phyloP scores from a whole-genome alignment of 2,329 filamentous ascomycete species.

The Lithohypha guttulata region DNA sequence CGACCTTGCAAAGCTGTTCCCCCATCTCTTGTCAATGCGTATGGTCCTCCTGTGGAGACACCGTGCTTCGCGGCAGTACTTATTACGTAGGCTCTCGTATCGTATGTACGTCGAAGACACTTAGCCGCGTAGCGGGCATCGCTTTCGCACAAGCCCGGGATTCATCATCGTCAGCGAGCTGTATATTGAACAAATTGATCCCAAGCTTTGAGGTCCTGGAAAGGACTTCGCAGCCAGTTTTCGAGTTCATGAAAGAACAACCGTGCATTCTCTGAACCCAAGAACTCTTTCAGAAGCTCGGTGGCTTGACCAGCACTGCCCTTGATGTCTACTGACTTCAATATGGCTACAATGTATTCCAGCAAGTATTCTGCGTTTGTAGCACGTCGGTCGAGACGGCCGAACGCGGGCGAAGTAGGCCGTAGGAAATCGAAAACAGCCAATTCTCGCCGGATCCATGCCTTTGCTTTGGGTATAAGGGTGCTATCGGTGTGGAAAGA shows the following conservation, averaged over 20 bases:
- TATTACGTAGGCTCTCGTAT: no score
- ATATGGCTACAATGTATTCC: slow-evolving; percentile 72
- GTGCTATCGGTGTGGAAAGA: slow-evolving; percentile 53
- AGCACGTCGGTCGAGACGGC: slow-evolving; percentile 33
- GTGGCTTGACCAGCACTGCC: slow-evolving; percentile 69
- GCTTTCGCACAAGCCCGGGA: no score
- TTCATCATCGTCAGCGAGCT: no score
- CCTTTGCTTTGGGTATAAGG: slow-evolving; percentile 64
- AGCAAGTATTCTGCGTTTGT: slow-evolving; percentile 75
- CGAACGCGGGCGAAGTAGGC: slow-evolving; percentile 24
- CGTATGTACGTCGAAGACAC: no score
- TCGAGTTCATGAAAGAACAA: slow-evolving; percentile 78
- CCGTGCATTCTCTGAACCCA: slow-evolving; percentile 61
- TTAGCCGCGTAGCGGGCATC: no score
- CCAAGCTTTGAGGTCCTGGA: slow-evolving; percentile 61
- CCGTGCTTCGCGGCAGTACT: no score
- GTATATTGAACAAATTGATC: slow-evolving; percentile 72
- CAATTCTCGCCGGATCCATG: slow-evolving; percentile 74
- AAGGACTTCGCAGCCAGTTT: slow-evolving; percentile 74
- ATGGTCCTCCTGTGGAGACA: no score
- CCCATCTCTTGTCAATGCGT: no score
- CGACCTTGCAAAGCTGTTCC: no score
- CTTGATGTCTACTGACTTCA: slow-evolving; percentile 74
- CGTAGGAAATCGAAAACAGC: slow-evolving; percentile 68
- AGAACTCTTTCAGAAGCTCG: slow-evolving; percentile 64